Conservation (phyloP, 2,329 filamentous ascomycete genomes). For the Pseudonectria foliicola region DNA sequence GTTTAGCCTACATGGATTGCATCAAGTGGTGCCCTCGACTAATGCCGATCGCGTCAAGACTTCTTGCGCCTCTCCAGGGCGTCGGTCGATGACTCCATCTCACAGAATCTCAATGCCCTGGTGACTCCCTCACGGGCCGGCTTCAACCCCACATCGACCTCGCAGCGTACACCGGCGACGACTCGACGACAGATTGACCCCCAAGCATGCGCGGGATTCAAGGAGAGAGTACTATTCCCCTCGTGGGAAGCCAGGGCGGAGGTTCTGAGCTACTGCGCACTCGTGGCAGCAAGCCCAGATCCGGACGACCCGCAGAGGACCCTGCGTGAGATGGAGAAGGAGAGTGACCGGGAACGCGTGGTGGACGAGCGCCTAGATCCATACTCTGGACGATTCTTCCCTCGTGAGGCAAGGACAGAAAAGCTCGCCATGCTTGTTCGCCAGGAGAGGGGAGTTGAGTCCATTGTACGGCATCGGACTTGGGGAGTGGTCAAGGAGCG, state of each 20-base stretch:
- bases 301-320: constrained; percentile 76
- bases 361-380: constrained; percentile 89
- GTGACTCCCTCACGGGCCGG: constrained; percentile 62
- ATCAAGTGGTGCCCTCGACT: constrained; percentile 3
- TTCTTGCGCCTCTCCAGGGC: constrained; percentile 82
- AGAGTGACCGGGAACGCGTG: constrained; percentile 61
- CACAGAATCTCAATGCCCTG: constrained; percentile 86
- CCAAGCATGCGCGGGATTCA: constrained; percentile 62
- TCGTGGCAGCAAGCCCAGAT: constrained; percentile 80
- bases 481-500: constrained; percentile 74
- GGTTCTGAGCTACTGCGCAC: constrained; percentile 81
- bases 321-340: constrained; percentile 61
- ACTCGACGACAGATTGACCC: constrained; percentile 49
- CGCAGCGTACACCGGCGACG: constrained; percentile 48
- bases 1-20: constrained; percentile 10
- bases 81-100: constrained; percentile 87
- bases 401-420: constrained; percentile 72
- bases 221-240: constrained; percentile 72
- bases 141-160: constrained; percentile 77
- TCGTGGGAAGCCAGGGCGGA: constrained; percentile 80
- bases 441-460: constrained; percentile 70
- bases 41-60: constrained; percentile 45
- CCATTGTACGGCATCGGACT: constrained; percentile 71
- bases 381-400: constrained; percentile 79
- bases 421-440: constrained; percentile 64